These are phyloP conservation scores for Pholiota microspora DNA, from an alignment of 768 basidiomycete species.

Conservation along the genomic window DNA sequence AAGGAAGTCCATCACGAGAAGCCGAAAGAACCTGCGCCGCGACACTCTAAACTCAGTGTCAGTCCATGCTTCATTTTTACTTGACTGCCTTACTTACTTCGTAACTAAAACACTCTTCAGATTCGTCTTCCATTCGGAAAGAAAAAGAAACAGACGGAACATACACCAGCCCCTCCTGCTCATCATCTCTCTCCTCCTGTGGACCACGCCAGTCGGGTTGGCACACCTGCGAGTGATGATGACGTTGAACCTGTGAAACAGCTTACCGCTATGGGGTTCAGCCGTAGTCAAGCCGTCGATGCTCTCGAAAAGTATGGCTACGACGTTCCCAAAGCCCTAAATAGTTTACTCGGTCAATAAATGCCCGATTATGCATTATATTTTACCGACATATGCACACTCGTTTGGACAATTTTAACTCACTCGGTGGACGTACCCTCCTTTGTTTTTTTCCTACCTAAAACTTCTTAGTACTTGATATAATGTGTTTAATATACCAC, in stretches of 20 bases:
- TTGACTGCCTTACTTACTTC: slow-evolving; percentile 1
- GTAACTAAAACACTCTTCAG: slow-evolving; percentile 29
- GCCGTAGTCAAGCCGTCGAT: slow-evolving; percentile 72
- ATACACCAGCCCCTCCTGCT: slow-evolving; percentile 38
- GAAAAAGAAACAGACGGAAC: slow-evolving; percentile 61
- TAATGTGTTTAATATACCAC: slow-evolving; percentile 15
- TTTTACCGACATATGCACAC: slow-evolving; percentile 9
- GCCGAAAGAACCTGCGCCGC: slow-evolving; percentile 50
- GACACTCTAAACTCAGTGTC: slow-evolving; percentile 78
- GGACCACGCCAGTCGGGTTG: slow-evolving; percentile 39
- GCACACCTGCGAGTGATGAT: slow-evolving; percentile 60
- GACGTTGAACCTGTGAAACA: slow-evolving; percentile 78
- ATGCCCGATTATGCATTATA: neutral
- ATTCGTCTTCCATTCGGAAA: slow-evolving; percentile 78
- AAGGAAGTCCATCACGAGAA: slow-evolving; percentile 56
- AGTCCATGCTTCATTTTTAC: slow-evolving; percentile 27
- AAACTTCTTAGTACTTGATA: slow-evolving; percentile 13
- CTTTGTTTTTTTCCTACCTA: slow-evolving; percentile 10
- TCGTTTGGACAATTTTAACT: slow-evolving; percentile 19
- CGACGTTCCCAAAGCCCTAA: slow-evolving; percentile 74
- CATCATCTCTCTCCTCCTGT: slow-evolving; percentile 40
- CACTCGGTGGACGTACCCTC: slow-evolving; percentile 10
- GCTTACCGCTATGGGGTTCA: slow-evolving; percentile 90
- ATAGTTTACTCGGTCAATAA: slow-evolving; percentile 57
- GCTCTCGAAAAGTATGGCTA: slow-evolving; percentile 86